Conservation (phyloP, 352 stramenopile genomes). For the Pythium brassicae region DNA sequence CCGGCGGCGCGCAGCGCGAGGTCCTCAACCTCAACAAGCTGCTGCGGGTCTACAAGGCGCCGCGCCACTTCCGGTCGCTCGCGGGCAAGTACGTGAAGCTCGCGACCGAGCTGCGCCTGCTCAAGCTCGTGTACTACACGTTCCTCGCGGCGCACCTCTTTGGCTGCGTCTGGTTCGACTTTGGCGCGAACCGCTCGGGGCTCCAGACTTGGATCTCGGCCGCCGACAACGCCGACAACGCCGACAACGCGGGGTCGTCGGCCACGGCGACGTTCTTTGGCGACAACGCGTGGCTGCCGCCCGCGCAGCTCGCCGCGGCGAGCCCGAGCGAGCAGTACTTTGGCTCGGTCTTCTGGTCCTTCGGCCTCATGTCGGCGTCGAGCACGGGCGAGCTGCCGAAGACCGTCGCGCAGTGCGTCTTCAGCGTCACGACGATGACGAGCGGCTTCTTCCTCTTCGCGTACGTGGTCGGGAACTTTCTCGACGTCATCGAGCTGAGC, state of each 20-base stretch:
- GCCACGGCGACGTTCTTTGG: conserved; percentile 19
- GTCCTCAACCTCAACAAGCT: conserved; percentile 57
- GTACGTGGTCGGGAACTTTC: conserved; percentile 57
- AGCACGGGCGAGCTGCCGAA: conserved; percentile 45
- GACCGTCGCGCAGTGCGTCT: conserved; percentile 41
- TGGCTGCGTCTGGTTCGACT: conserved; percentile 59
- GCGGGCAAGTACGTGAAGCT: conserved; percentile 52
- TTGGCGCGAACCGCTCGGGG: conserved; percentile 40
- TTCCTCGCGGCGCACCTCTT: conserved; percentile 51
- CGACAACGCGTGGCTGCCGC: conserved; percentile 25
- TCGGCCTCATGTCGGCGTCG: conserved; percentile 56
- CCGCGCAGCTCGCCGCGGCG: conserved; percentile 13
- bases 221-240: neutral
- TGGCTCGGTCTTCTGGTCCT: conserved; percentile 46
- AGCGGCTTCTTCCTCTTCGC: conserved; percentile 56
- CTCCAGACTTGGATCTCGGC: conserved; percentile 19
- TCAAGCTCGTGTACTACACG: conserved; percentile 54
- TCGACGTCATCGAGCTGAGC: conserved; percentile 49
- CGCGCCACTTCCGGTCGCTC: conserved; percentile 38
- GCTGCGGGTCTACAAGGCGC: conserved; percentile 42
- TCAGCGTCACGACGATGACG: conserved; percentile 57
- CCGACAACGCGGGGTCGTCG: too few relatives aligned
- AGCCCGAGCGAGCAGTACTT: conserved; percentile 39
- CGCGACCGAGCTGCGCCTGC: conserved; percentile 40
- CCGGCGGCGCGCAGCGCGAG: conserved; percentile 17